phyloP scores from a whole-genome alignment of 2,329 filamentous ascomycete genomes.

The Fusarium sp. region DNA sequence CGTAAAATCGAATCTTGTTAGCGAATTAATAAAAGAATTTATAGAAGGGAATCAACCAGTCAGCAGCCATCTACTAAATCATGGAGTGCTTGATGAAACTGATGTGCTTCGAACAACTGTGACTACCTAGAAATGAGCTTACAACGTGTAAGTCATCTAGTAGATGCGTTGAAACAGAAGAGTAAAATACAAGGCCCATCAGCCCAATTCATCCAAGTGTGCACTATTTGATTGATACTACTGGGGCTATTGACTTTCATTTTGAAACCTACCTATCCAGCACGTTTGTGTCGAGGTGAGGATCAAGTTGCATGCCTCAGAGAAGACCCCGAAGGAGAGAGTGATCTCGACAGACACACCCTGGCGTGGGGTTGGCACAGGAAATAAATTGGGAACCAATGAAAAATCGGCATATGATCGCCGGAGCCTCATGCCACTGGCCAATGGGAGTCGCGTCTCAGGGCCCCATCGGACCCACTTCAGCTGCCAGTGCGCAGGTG shows the following conservation, averaged over 20 bases:
- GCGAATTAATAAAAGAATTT: constrained; percentile 4
- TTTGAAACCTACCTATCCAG: neutral
- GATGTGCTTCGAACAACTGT: no score
- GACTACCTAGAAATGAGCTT: no score
- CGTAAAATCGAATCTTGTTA: neutral
- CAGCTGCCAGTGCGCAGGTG: constrained; percentile 13
- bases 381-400: neutral
- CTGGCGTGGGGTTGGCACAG: neutral
- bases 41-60: no score
- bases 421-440: neutral
- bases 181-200: no score
- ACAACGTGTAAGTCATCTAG: no score
- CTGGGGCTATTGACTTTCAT: neutral
- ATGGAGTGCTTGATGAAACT: no score
- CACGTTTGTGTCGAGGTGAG: neutral
- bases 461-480: constrained; percentile 2
- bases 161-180: no score
- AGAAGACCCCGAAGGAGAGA: neutral
- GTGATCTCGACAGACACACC: neutral
- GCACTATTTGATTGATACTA: neutral
- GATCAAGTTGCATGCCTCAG: neutral
- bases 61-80: no score
- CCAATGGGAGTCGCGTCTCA: constrained; percentile 10
- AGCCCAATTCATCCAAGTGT: no score
- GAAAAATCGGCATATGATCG: neutral